Base-by-base conservation (phyloP, 2,329 filamentous ascomycete genomes). In the Penicillium janthinellum region DNA sequence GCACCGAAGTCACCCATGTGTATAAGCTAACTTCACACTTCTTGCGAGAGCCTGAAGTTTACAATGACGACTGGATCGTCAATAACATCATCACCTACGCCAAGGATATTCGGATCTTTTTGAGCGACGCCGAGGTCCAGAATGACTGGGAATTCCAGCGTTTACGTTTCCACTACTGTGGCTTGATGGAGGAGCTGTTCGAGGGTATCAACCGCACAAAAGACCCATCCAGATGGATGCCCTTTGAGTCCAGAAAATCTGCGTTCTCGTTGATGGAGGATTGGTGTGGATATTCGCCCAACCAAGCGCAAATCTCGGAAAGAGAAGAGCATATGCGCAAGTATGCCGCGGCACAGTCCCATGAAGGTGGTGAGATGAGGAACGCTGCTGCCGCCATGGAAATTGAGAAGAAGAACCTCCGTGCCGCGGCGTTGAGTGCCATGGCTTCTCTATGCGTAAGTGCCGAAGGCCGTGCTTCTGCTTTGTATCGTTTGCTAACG, bases 191-290 rank as follows among this genome's bases (percentile, higher is more conserved):
- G 72, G 91, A 93, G 60, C 81, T 99, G 0, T 99, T 96, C 65
- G 91, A 96, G 67, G 92, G 91, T 5, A 92, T 97, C 68, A 95
- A 94, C 67, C 86, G 88, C 54, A 92, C 92, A 0, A 88, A 88
- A 62, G 91, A 97, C 61, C 90, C 92, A 1, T 89, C 91, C 4
- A 86, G 92, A 35, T 99, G 95, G 94, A 95, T 99, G 86, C 93
- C 95, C 0, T 99, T 99, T 71, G 95, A 99, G 74, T 91, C 93
- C 12, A 85, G 96, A 42, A 96, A 97, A 73, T 97, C 95, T 5
- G 90, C 94, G 0, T 99, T 99, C 72, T 89, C 93, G 0, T 80
- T 99, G 50, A 98, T 99, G 93, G 95, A 99, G 76, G 94, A 98
- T 65, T 99, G 96, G 96, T 99, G 95, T 73, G 95, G 95, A 2